Evolutionary conservation across 805 yeast species (phyloP).

Genomic region (Wickerhamomyces silvicola): DNA sequence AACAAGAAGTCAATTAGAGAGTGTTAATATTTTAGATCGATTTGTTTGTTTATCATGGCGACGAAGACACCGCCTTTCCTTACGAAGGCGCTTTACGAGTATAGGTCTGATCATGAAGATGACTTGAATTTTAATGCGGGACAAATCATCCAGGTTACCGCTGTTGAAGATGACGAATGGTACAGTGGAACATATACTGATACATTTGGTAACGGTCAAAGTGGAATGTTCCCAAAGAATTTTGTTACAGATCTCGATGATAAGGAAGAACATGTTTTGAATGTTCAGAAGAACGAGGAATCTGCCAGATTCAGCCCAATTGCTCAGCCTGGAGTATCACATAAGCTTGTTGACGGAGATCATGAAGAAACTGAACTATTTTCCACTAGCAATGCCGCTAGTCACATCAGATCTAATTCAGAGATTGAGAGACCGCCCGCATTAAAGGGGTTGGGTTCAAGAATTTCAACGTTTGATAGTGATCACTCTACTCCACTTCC

Average conservation of each 20-base stretch:
- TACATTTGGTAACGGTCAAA: slow-evolving; percentile 31
- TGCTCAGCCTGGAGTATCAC: slow-evolving; percentile 2
- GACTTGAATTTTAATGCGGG: slow-evolving; percentile 70
- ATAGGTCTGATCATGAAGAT: slow-evolving; percentile 69
- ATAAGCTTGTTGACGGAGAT: slow-evolving; percentile 1
- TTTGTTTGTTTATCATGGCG: not conserved
- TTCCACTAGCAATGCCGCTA: not conserved
- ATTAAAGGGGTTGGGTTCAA: slow-evolving; percentile 4
- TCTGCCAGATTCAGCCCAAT: no score
- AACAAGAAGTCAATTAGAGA: no score
- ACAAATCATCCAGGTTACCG: slow-evolving; percentile 66
- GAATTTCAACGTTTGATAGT: slow-evolving; percentile 10
- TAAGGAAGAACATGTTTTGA: no score
- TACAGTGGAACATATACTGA: slow-evolving; percentile 58
- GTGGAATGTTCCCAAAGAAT: slow-evolving; percentile 84
- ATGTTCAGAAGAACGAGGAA: no score
- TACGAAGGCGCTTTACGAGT: slow-evolving; percentile 64
- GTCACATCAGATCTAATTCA: slow-evolving; percentile 7
- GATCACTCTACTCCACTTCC: slow-evolving; percentile 10
- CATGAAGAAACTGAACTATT: not conserved
- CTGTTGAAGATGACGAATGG: slow-evolving; percentile 91
- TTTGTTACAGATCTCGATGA: slow-evolving; percentile 47
- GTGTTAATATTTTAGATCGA: no score
- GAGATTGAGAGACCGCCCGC: slow-evolving; percentile 2
- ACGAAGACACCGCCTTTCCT: slow-evolving; percentile 43